Evolutionary conservation across 768 basidiomycete species (phyloP).

Genomic region (Hydnum rufescens): DNA sequence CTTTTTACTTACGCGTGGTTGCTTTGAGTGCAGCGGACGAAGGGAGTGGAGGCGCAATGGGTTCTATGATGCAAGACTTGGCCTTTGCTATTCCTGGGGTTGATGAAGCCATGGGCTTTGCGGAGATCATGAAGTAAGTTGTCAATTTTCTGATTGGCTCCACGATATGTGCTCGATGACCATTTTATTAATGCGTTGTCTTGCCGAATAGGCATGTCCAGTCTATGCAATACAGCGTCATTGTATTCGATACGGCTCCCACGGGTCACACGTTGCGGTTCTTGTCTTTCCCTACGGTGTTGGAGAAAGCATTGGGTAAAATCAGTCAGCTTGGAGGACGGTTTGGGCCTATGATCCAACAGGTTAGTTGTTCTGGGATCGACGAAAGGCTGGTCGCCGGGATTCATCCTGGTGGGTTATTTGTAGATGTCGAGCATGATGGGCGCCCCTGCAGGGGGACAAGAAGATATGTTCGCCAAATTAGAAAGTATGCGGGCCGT

Average conservation of each 20-base stretch:
- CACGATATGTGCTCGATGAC: neutral
- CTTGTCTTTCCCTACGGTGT: slow-evolving; percentile 93
- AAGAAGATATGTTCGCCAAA: slow-evolving; percentile 98
- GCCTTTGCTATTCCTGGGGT: slow-evolving; percentile 99
- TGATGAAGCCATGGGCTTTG: slow-evolving; percentile 99
- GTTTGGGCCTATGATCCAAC: slow-evolving; percentile 93
- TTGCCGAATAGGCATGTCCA: slow-evolving; percentile 66
- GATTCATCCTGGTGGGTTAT: slow-evolving; percentile 15
- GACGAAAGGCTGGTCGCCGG: neutral
- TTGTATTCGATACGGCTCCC: slow-evolving; percentile 97
- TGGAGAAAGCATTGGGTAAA: slow-evolving; percentile 94
- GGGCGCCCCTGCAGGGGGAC: slow-evolving; percentile 75
- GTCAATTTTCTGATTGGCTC: neutral
- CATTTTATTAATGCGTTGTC: neutral
- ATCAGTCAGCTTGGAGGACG: slow-evolving; percentile 81
- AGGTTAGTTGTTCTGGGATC: slow-evolving; percentile 29
- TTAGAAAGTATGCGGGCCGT: slow-evolving; percentile 91
- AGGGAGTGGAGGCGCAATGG: slow-evolving; percentile 51
- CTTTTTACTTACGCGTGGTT: neutral
- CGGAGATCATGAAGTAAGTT: slow-evolving; percentile 96
- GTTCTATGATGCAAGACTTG: slow-evolving; percentile 98
- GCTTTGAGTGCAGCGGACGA: slow-evolving; percentile 13
- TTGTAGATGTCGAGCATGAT: slow-evolving; percentile 84
- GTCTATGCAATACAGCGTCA: slow-evolving; percentile 99
- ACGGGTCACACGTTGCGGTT: slow-evolving; percentile 98